A percentile compares a stretch with the other conserved stretches of the same genome.
These are phyloP conservation scores for Castanea crenata DNA, from an alignment of 306 rosid species.

Conservation along the genomic window DNA sequence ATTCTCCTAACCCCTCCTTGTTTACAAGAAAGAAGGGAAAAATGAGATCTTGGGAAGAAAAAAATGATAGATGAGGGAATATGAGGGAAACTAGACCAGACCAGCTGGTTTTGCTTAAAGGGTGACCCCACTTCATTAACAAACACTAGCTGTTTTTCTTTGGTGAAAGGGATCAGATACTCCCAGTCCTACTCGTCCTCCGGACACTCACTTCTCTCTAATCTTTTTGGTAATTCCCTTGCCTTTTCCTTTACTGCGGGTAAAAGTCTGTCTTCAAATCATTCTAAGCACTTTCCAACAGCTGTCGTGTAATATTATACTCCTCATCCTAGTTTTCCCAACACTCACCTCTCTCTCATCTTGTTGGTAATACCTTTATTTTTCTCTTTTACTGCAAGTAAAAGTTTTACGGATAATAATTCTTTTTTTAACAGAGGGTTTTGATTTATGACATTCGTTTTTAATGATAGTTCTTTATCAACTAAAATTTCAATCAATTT, in stretches of 20 bases:
- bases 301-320: no score
- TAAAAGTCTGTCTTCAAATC: background rate
- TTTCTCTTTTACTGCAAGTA: no score
- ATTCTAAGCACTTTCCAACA: no score
- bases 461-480: no score
- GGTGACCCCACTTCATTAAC: conserved; percentile 40
- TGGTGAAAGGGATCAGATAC: conserved; percentile 10
- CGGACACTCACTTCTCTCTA: background rate
- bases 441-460: no score
- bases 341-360: no score
- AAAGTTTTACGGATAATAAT: no score
- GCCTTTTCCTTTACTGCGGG: background rate
- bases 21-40: conserved; percentile 13
- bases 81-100: conserved; percentile 9
- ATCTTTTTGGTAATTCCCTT: background rate
- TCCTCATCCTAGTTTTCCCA: no score
- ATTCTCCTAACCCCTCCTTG: background rate
- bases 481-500: no score
- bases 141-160: conserved; percentile 14
- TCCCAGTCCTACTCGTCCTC: background rate
- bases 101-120: conserved; percentile 56
- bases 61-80: conserved; percentile 28
- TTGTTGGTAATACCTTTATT: no score
- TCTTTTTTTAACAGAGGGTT: no score
- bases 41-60: conserved; percentile 62